These are phyloP conservation scores for Fraxinus floribunda DNA, from an alignment of 305 asterid genomes.

Conservation along the genomic window DNA sequence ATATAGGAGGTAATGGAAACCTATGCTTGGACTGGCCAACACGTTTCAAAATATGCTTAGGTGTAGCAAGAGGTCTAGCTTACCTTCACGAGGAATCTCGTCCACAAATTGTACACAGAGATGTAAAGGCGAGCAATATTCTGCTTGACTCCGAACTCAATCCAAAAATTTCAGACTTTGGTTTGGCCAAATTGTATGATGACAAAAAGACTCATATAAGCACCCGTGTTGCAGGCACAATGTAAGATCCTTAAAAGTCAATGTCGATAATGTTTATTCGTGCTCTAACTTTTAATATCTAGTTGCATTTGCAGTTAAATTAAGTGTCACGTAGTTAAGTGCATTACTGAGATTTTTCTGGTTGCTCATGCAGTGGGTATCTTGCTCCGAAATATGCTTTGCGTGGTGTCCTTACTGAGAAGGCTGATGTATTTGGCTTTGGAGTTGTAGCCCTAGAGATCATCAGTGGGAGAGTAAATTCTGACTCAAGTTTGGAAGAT, in stretches of 20 bases:
- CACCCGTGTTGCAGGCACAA: constrained; percentile 49
- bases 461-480: constrained; percentile 11
- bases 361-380: constrained; percentile 26
- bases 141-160: constrained; percentile 41
- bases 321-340: neutral
- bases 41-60: constrained; percentile 47
- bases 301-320: neutral
- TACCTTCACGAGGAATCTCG: constrained; percentile 60
- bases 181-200: constrained; percentile 57
- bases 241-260: constrained; percentile 30
- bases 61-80: constrained; percentile 50
- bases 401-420: constrained; percentile 50
- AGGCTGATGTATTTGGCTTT: constrained; percentile 48
- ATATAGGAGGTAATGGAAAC: constrained; percentile 25
- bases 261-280: neutral
- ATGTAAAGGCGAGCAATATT: constrained; percentile 53
- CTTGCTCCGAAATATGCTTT: constrained; percentile 55
- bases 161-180: constrained; percentile 59
- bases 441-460: constrained; percentile 47
- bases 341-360: neutral
- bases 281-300: neutral
- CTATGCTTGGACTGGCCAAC: constrained; percentile 42
- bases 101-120: constrained; percentile 45
- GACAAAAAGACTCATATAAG: constrained; percentile 47
- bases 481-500: neutral